Conservation (phyloP, 805 yeast species). For the Pichia thaimueangensis region DNA sequence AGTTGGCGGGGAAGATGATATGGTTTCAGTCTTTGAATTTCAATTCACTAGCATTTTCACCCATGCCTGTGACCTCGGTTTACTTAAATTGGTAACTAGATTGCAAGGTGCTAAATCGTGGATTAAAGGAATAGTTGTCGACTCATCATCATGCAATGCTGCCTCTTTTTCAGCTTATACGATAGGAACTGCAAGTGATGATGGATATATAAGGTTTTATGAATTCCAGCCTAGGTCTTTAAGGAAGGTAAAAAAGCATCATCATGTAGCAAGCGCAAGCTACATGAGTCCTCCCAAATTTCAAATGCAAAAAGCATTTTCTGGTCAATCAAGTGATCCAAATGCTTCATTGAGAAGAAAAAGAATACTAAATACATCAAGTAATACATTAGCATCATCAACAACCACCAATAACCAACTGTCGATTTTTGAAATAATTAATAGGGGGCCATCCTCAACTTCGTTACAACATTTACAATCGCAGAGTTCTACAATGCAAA, state of each 20-base stretch:
- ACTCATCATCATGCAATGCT: slow-evolving; percentile 33
- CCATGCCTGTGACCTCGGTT: slow-evolving; percentile 14
- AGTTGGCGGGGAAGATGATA: slow-evolving; percentile 53
- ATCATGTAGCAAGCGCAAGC: slow-evolving; percentile 1
- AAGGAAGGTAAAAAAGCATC: slow-evolving; percentile 28
- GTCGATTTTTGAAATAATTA: slow-evolving; percentile 25
- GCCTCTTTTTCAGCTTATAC: slow-evolving; percentile 34
- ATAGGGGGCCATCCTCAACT: slow-evolving; percentile 18
- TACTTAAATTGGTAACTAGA: slow-evolving; percentile 25
- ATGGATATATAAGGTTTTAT: slow-evolving; percentile 45
- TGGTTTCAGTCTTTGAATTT: slow-evolving; percentile 37
- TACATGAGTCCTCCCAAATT: slow-evolving; percentile 4
- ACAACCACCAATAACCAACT: slow-evolving; percentile 15
- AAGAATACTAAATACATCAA: background rate
- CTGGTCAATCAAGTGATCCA: slow-evolving; percentile 1
- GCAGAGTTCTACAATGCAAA: background rate
- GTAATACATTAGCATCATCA: slow-evolving; percentile 3
- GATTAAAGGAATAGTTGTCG: slow-evolving; percentile 42
- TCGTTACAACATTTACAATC: slow-evolving; percentile 5
- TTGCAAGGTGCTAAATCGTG: slow-evolving; percentile 48
- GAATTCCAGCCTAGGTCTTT: slow-evolving; percentile 45
- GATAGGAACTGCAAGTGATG: slow-evolving; percentile 51
- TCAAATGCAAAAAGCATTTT: slow-evolving; percentile 7
- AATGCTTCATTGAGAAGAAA: background rate
- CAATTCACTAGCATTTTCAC: slow-evolving; percentile 12